Evolutionary conservation across 2,329 filamentous ascomycete species (phyloP), one percentile per base, ranked within the genome.

Genomic region (Albifimbria verrucaria): DNA sequence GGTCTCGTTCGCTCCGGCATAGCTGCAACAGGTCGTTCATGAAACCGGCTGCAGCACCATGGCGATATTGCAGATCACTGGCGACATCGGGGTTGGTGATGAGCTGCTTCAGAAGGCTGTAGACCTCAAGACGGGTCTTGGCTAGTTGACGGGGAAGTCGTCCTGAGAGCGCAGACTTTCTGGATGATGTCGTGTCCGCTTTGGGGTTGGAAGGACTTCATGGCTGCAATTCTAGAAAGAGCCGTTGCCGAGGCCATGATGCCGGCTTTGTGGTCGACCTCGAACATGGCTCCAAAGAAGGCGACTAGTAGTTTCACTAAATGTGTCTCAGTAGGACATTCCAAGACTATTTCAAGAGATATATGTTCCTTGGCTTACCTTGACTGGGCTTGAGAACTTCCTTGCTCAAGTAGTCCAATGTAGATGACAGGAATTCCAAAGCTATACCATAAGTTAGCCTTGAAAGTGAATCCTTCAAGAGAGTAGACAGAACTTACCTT

Each of bases 271-370:
- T 83, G 80, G 57, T 84, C 81, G 50, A 80, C 76, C 2, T 78
- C 78, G 57, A 83, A 84, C 72, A 84, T 80, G 53, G 78, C 77
- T 15, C 77, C 76, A 52, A 85, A 85, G 68, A 83, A 85, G 32
- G 71, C 69, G 23, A 82, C 69, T 9, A 81, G 63, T 0, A 80
- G 64, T 48, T 76, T 75, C 26, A 80, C 71, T 73, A 48, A 11
- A 10, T 3, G 10, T 7, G n/a, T 46, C 42, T 65, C 25, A 64
- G 53, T 25, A 11, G 26, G 12, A 22, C 20, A 9, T 22, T 18
- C 7, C 18, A 12, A 21, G 45, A 24, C 4, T 24, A n/a, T 41
- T 20, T 18, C 24, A 28, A 18, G 44, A 26, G 11, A 3, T 32
- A 20, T 18, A 46, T n/a, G n/a, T n/a, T n/a, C n/a, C 7, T 2